Evolutionary conservation across 148 eudicot species (phyloP).

Genomic region (Nepenthes gracilis): DNA sequence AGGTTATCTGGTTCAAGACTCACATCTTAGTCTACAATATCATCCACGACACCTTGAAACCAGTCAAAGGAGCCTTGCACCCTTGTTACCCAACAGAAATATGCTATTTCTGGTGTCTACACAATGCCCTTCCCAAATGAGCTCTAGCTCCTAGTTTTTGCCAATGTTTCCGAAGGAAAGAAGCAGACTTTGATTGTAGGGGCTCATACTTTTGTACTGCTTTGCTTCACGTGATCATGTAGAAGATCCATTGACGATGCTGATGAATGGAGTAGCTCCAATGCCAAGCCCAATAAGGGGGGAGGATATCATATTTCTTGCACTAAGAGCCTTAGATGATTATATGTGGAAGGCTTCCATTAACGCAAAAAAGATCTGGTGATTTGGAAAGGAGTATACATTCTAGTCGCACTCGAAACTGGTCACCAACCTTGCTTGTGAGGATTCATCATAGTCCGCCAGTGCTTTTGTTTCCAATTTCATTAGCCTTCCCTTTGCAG

Average conservation of each 20-base stretch:
- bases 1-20: constrained; percentile 4
- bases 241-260: constrained; percentile 84
- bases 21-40: constrained; percentile 63
- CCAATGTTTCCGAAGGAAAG: background rate
- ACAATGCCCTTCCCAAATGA: constrained; percentile 10
- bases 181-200: background rate
- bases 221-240: constrained; percentile 28
- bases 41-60: constrained; percentile 97
- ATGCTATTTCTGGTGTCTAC: constrained; percentile 64
- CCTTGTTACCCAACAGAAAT: constrained; percentile 88
- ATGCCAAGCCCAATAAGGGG: constrained; percentile 86
- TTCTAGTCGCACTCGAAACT: background rate
- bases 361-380: background rate
- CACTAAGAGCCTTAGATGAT: constrained; percentile 86
- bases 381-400: too few species aligned
- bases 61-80: constrained; percentile 93
- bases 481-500: constrained; percentile 45
- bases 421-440: constrained; percentile 25
- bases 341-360: constrained; percentile 58
- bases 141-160: background rate
- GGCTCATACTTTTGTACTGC: constrained; percentile 6
- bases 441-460: constrained; percentile 17
- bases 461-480: constrained; percentile 59
- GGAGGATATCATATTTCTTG: constrained; percentile 68
- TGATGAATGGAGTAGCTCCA: constrained; percentile 95